These are phyloP conservation scores for maize (Zea mays) DNA, from an alignment of 176 grass and related monocot species.

Conservation along the genomic window Zm-B73-REFERENCE-NAM-5.0 NC_050096.1:266549501-266550000, in stretches of 20 bases:
- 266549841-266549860: neutral
- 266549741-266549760: neutral
- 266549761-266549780: neutral
- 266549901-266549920: neutral
- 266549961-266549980: neutral
- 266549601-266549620: neutral
- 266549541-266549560: constrained; percentile 20
- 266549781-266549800: neutral
- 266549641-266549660: neutral
- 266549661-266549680: constrained; percentile 16
- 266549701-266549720: constrained; percentile 3
- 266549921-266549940: neutral
- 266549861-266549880: neutral
- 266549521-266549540: neutral
- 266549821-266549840: neutral
- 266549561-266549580: neutral
- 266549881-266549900: neutral
- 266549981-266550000: neutral
- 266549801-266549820: neutral
- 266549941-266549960: neutral
- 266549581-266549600: neutral
- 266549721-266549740: neutral
- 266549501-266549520: neutral
- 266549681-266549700: constrained; percentile 35
- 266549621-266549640: neutral